These are phyloP conservation scores for Hordeum vulgare DNA, from an alignment of 176 grass and related monocot species.

Conservation along the genomic window MorexV3_pseudomolecules_assembly NC_058518.1:33062013-33062512, in stretches of 20 bases:
- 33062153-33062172: background rate
- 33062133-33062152: background rate
- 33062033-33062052: constrained; percentile 6
- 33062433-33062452: too few species aligned
- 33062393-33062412: too few species aligned
- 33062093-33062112: background rate
- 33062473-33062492: too few species aligned
- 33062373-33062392: constrained; percentile 22
- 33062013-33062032: background rate
- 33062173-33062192: background rate
- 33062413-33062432: too few species aligned
- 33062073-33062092: background rate
- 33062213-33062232: too few species aligned
- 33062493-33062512: too few species aligned
- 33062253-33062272: too few species aligned
- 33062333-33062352: constrained; percentile 27
- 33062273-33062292: constrained; percentile 2
- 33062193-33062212: background rate
- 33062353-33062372: constrained; percentile 30
- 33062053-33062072: background rate
- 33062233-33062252: too few species aligned
- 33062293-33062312: constrained; percentile 24
- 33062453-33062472: too few species aligned
- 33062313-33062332: constrained; percentile 29
- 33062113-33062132: background rate